phyloP scores from a whole-genome alignment of 768 basidiomycete species.

The Guyanaporus albipodus region DNA sequence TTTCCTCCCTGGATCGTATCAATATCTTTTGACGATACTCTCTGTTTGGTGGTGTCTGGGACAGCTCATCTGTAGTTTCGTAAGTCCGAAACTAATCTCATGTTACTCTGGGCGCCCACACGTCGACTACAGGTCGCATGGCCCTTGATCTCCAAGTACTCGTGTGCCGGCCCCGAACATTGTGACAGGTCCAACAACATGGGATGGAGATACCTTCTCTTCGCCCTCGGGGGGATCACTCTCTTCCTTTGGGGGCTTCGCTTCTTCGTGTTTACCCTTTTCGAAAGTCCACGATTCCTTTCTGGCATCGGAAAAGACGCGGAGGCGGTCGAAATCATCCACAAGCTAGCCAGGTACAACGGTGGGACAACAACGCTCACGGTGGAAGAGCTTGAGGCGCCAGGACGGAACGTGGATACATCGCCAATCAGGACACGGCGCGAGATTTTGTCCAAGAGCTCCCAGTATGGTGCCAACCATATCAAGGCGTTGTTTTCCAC shows the following conservation, averaged over 20 bases:
- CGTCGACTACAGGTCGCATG: slow-evolving; percentile 45
- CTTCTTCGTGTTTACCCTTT: slow-evolving; percentile 48
- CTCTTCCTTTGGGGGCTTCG: slow-evolving; percentile 51
- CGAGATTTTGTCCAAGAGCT: slow-evolving; percentile 38
- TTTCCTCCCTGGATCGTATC: slow-evolving; percentile 49
- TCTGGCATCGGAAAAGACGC: slow-evolving; percentile 50
- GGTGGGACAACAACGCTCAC: slow-evolving; percentile 40
- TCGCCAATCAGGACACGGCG: slow-evolving; percentile 15
- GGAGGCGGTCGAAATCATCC: slow-evolving; percentile 47
- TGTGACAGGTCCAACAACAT: slow-evolving; percentile 48
- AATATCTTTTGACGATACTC: slow-evolving; percentile 54
- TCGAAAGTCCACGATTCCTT: slow-evolving; percentile 58
- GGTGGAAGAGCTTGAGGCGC: slow-evolving; percentile 40
- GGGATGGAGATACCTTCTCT: slow-evolving; percentile 62
- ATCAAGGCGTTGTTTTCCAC: slow-evolving; percentile 62
- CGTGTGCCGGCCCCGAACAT: slow-evolving; percentile 36
- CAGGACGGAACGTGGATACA: slow-evolving; percentile 20
- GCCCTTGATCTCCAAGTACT: slow-evolving; percentile 55
- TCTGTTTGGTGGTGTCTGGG: slow-evolving; percentile 61
- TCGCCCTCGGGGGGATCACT: slow-evolving; percentile 49
- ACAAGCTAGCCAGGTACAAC: slow-evolving; percentile 49
- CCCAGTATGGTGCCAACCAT: slow-evolving; percentile 39
- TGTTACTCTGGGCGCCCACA: not conserved
- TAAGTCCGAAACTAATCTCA: slow-evolving; percentile 15
- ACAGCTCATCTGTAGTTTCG: slow-evolving; percentile 47